A percentile compares a stretch with the other conserved stretches of the same genome.
Conservation (phyloP, 116 monocot genomes). For the Zostera marina region DNA sequence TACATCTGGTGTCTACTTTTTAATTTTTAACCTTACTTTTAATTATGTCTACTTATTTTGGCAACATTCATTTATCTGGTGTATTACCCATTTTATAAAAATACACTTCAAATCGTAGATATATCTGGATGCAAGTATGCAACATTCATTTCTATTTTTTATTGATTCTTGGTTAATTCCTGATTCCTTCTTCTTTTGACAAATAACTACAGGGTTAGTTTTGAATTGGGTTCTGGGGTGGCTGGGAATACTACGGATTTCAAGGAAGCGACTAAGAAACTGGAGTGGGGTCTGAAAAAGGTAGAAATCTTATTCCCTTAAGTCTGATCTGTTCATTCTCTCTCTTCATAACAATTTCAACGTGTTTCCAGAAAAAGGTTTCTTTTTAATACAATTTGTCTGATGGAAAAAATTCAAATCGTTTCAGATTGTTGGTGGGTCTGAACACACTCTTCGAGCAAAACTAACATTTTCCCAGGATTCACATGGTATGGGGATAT, state of each 20-base stretch:
- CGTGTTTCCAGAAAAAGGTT: not conserved
- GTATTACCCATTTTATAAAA: too few relatives aligned
- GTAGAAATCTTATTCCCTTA: conserved; percentile 10
- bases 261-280: conserved; percentile 67
- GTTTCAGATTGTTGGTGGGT: conserved; percentile 87
- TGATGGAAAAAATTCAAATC: not conserved
- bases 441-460: conserved; percentile 88
- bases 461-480: conserved; percentile 93
- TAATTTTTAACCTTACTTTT: too few relatives aligned
- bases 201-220: conserved; percentile 46
- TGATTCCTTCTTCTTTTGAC: not conserved
- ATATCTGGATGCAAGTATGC: not conserved
- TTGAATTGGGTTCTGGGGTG: conserved; percentile 79
- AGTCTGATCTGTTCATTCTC: not conserved
- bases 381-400: not conserved
- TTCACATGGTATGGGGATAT: conserved; percentile 52
- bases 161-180: too few relatives aligned
- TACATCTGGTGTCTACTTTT: too few relatives aligned
- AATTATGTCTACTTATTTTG: too few relatives aligned
- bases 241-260: conserved; percentile 83
- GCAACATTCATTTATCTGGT: too few relatives aligned
- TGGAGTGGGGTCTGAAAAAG: conserved; percentile 95
- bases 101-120: too few relatives aligned
- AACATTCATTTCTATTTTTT: not conserved
- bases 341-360: not conserved